Evolutionary conservation across 73 alveolate species (phyloP).

Genomic region (Breviolum minutum): DNA sequence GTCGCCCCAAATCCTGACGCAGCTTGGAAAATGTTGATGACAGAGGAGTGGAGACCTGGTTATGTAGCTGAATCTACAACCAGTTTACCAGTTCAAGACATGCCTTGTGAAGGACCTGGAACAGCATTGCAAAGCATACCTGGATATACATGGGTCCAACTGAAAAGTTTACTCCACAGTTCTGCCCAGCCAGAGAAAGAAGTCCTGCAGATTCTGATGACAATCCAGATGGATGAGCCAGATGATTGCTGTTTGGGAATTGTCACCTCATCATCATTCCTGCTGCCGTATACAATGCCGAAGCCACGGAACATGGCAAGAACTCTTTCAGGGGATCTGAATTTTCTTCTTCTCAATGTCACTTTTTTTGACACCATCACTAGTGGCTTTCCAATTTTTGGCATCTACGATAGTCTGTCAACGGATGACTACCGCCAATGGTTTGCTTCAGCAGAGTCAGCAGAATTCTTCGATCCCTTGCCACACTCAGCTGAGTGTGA

Average conservation of each 20-base stretch:
- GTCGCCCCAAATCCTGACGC: not conserved
- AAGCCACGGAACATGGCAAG: not conserved
- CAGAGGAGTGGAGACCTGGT: conserved; percentile 12
- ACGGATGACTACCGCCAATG: not conserved
- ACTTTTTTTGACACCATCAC: conserved; percentile 34
- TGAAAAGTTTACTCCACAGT: not conserved
- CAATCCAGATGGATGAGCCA: conserved; percentile 1
- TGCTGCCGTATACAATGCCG: conserved; percentile 26
- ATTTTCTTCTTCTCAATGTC: conserved; percentile 28
- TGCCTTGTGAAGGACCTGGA: conserved; percentile 38
- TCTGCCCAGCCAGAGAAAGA: not conserved
- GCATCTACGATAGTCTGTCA: conserved; percentile 43
- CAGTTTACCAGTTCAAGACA: conserved; percentile 1
- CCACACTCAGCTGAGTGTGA: not conserved
- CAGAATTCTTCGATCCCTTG: not conserved
- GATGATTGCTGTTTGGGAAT: conserved; percentile 26
- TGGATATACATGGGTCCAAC: conserved; percentile 14
- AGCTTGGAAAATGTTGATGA: not conserved
- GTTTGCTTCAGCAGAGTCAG: not conserved
- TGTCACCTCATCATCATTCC: not conserved
- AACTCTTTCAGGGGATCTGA: conserved; percentile 8
- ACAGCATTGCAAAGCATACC: not conserved
- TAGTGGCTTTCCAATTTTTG: conserved; percentile 57
- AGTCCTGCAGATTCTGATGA: not conserved
- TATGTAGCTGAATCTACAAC: conserved; percentile 6